Conservation (phyloP, 2,329 filamentous ascomycete species). For the Ilyonectria robusta region DNA sequence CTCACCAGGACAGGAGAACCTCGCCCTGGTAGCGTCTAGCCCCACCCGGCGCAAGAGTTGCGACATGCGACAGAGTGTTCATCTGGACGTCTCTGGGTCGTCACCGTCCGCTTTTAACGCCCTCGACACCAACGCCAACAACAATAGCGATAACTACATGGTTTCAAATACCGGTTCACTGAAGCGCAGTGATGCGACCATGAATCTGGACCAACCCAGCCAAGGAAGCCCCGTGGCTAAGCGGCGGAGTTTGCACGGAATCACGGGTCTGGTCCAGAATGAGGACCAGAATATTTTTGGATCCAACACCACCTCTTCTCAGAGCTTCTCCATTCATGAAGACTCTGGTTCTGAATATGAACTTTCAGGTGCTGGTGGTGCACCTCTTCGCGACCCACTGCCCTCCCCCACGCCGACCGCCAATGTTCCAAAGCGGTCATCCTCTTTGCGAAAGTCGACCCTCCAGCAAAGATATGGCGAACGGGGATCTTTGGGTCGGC, state of each 20-base stretch:
- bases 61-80: constrained; percentile 71
- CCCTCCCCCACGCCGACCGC: constrained; percentile 63
- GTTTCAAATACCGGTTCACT: constrained; percentile 78
- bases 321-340: constrained; percentile 68
- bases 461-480: constrained; percentile 86
- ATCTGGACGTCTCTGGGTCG: constrained; percentile 69
- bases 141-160: constrained; percentile 53
- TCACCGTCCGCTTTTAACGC: constrained; percentile 66
- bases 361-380: constrained; percentile 57
- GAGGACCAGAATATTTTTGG: constrained; percentile 84
- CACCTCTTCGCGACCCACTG: constrained; percentile 57
- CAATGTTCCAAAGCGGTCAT: constrained; percentile 77
- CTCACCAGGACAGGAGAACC: constrained; percentile 62
- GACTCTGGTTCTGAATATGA: constrained; percentile 67
- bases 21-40: constrained; percentile 54
- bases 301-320: constrained; percentile 58
- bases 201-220: constrained; percentile 86
- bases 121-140: constrained; percentile 54
- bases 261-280: constrained; percentile 70
- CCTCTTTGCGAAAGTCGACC: constrained; percentile 88
- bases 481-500: constrained; percentile 73
- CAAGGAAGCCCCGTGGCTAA: constrained; percentile 91
- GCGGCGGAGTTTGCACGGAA: constrained; percentile 87
- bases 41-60: constrained; percentile 40
- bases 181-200: constrained; percentile 91